A percentile compares a stretch with the other conserved stretches of the same genome.
phyloP scores from a whole-genome alignment of 2,329 filamentous ascomycete genomes.

The Colletotrichum abscissum region DNA sequence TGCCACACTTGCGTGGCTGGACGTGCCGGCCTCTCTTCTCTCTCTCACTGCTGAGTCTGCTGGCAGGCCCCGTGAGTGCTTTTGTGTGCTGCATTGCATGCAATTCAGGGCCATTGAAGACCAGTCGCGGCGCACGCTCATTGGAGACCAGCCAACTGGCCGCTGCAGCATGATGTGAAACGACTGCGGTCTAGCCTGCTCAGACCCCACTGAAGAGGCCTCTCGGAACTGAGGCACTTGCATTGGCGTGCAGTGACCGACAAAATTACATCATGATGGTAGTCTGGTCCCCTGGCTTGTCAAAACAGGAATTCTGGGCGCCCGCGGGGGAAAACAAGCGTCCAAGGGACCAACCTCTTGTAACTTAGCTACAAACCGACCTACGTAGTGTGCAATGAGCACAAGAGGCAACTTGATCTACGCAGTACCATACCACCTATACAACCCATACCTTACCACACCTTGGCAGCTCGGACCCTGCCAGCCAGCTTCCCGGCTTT shows the following conservation, averaged over 20 bases:
- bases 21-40: not conserved
- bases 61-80: not conserved
- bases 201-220: slow-evolving; percentile 30
- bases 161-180: slow-evolving; percentile 28
- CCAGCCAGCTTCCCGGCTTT: slow-evolving; percentile 2
- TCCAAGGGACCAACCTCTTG: no score
- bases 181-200: slow-evolving; percentile 15
- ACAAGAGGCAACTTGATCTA: slow-evolving; percentile 2
- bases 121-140: slow-evolving; percentile 9
- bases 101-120: slow-evolving; percentile 4
- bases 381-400: not conserved
- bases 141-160: slow-evolving; percentile 4
- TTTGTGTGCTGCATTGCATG: not conserved
- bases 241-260: slow-evolving; percentile 33
- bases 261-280: slow-evolving; percentile 33
- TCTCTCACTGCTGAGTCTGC: not conserved
- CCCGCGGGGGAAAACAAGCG: no score
- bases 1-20: slow-evolving; percentile 14
- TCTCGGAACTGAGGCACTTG: slow-evolving; percentile 15
- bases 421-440: not conserved
- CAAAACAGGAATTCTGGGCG: slow-evolving; percentile 35
- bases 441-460: not conserved
- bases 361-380: slow-evolving; percentile 6
- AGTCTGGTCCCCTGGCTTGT: slow-evolving; percentile 31
- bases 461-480: slow-evolving; percentile 17